Conservation (phyloP, 352 stramenopile genomes). For the Pilasporangium apinafurcum region DNA sequence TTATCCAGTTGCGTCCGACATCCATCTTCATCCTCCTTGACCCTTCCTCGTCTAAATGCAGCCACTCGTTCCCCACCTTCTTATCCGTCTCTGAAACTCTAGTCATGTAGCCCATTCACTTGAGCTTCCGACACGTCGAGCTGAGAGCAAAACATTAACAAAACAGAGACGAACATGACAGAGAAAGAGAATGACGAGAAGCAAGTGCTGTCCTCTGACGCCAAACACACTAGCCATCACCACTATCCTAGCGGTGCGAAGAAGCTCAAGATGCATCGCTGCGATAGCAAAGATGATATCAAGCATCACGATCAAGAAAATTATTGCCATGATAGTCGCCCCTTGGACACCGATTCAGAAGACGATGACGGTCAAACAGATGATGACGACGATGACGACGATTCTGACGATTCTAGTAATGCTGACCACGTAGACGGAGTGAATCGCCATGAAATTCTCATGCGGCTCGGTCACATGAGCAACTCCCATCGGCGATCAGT, state of each 20-base stretch:
- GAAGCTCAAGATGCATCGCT: slow-evolving; percentile 15
- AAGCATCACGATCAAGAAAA: slow-evolving; percentile 23
- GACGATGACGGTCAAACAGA: slow-evolving; percentile 9
- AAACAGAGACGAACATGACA: slow-evolving; percentile 7
- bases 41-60: too few species aligned
- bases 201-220: slow-evolving; percentile 9
- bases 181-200: slow-evolving; percentile 25
- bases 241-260: slow-evolving; percentile 12
- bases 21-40: too few species aligned
- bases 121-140: not conserved
- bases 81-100: too few species aligned
- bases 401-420: slow-evolving; percentile 11
- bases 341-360: slow-evolving; percentile 6
- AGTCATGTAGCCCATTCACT: not conserved
- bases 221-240: slow-evolving; percentile 14
- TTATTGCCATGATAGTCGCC: too few species aligned
- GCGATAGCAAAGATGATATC: slow-evolving; percentile 4
- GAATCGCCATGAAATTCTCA: slow-evolving; percentile 31
- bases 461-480: slow-evolving; percentile 26
- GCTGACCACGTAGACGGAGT: too few species aligned
- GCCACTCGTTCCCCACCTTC: too few species aligned
- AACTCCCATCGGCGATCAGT: slow-evolving; percentile 39
- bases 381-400: slow-evolving; percentile 20
- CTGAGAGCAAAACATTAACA: slow-evolving; percentile 1
- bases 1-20: too few species aligned